These are phyloP conservation scores for Neurospora sp. DNA, from an alignment of 495 filamentous ascomycete genomes.

Conservation along the genomic window DNA sequence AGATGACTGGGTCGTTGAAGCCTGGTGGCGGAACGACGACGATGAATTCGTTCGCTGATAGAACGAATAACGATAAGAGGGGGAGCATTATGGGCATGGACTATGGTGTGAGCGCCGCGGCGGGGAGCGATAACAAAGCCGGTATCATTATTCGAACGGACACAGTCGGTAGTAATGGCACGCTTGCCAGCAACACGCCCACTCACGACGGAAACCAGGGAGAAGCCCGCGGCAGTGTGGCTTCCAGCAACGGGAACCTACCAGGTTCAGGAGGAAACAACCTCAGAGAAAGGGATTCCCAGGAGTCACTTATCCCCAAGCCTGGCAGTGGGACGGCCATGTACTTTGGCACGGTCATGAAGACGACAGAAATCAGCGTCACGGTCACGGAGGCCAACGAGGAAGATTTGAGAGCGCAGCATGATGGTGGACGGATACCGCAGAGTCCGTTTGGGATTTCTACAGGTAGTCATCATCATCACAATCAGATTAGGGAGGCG, in stretches of 20 bases:
- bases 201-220: neutral
- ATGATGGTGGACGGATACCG: neutral
- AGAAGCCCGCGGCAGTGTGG: neutral
- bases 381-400: conserved; percentile 7
- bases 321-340: neutral
- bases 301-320: neutral
- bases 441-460: neutral
- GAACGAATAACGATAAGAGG: neutral
- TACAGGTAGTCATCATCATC: neutral
- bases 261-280: too few relatives aligned
- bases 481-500: neutral
- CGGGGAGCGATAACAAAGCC: neutral
- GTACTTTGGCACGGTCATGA: conserved; percentile 8
- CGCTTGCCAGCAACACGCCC: neutral
- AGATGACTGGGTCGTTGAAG: neutral
- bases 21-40: neutral
- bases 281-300: conserved; percentile 10
- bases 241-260: neutral
- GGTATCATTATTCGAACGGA: neutral
- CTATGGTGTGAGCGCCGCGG: neutral
- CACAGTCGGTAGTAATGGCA: neutral
- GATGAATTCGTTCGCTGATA: neutral
- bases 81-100: neutral
- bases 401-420: neutral
- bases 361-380: conserved; percentile 21